Base-by-base conservation (phyloP, 2,329 filamentous ascomycete genomes). In the Xylariaceae sp. region DNA sequence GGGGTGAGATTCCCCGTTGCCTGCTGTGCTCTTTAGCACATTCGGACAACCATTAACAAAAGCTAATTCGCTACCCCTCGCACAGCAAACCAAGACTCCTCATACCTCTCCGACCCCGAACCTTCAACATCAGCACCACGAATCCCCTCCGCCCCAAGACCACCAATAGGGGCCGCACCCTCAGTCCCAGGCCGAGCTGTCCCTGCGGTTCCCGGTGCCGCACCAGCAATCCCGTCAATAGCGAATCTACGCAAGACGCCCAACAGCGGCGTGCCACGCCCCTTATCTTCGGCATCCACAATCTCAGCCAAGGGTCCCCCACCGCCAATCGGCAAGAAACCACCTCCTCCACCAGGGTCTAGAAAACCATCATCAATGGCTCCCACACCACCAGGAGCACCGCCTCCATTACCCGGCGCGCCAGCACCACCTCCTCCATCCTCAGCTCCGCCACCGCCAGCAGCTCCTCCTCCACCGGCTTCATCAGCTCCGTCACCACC, bases 101-200 rank as follows among this genome's bases (percentile, higher is more conserved):
- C 88, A 49, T 92, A 92, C 62, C 69, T 85, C 42, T 91, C 88
- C 48, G 91, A 95, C 62, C 81, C 86, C n/a, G 89, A 90, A 60
- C 75, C 77, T 6, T 52, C 61, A 7, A 48, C 62, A 19, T 75
- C 74, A 35, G 73, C 68, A 29, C 80, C 77, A 7, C 78, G 72
- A 59, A 77, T 74, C 33, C 79, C 76, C 12, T 63, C 68, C 37
- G 77, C 79, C 11, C 81, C 83, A n/a, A 76, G 70, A 55, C 77
- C 78, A 37, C 83, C 86, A 8, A 68, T 75, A 29, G 69, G 67
- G 38, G 73, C 77, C 32, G 79, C 80, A 25, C 83, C 86, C 38
- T 71, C 73, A 6, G 68, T 82, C 27, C 82, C 82, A 3, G 71
- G 74, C 16, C 70, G 79, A 17, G 71, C 81, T 40, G 72, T 73